Conservation (phyloP, 768 basidiomycete genomes). For the Butyriboletus loyo region DNA sequence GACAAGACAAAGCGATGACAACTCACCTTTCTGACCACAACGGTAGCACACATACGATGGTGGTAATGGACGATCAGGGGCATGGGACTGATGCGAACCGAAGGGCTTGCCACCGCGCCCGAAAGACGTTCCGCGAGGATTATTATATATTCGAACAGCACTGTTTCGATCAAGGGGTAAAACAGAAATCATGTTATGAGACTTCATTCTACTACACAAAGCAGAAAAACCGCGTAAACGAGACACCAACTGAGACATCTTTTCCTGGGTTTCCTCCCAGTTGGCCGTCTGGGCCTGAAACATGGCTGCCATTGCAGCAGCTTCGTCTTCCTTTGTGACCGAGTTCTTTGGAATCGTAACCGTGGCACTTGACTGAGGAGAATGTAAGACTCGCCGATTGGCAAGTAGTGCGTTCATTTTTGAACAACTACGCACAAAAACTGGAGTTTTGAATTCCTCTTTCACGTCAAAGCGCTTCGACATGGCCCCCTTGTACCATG, state of each 20-base stretch:
- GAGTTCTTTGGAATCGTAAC: slow-evolving; percentile 35
- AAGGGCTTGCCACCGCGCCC: slow-evolving; percentile 55
- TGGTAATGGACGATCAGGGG: slow-evolving; percentile 78
- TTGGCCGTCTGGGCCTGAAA: slow-evolving; percentile 90
- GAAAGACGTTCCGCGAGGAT: slow-evolving; percentile 63
- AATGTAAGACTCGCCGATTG: slow-evolving; percentile 25
- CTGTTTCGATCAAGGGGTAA: slow-evolving; percentile 42
- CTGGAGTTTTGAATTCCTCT: slow-evolving; percentile 47
- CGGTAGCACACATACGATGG: slow-evolving; percentile 98
- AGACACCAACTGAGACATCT: slow-evolving; percentile 97
- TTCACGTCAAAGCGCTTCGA: slow-evolving; percentile 89
- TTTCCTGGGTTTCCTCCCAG: slow-evolving; percentile 99
- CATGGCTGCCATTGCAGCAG: slow-evolving; percentile 97
- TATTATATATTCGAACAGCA: slow-evolving; percentile 64
- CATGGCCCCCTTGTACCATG: slow-evolving; percentile 75
- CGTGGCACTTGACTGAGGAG: slow-evolving; percentile 35
- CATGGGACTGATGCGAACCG: slow-evolving; percentile 44
- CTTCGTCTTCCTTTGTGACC: slow-evolving; percentile 73
- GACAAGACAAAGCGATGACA: not conserved
- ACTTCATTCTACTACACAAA: slow-evolving; percentile 61
- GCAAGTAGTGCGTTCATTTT: slow-evolving; percentile 20
- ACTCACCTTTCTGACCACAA: slow-evolving; percentile 92
- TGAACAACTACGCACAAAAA: slow-evolving; percentile 34
- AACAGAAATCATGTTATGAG: slow-evolving; percentile 67
- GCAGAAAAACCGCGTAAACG: slow-evolving; percentile 53